These are phyloP conservation scores for Hebeloma cylindrosporum DNA, from an alignment of 768 basidiomycete species.

Conservation along the genomic window DNA sequence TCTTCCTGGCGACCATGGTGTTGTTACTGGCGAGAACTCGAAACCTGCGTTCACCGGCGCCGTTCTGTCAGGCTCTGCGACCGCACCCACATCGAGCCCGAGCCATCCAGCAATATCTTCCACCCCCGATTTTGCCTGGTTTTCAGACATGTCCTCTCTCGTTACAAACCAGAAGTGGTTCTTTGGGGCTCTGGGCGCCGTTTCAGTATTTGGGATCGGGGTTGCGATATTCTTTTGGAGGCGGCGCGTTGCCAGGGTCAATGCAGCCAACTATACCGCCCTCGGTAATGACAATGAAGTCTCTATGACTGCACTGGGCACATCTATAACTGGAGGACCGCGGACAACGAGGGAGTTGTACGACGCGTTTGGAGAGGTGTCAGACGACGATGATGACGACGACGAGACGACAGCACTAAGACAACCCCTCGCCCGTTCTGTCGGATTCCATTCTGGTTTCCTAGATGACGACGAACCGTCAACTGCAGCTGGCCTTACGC, in stretches of 20 bases:
- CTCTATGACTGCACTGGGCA: constrained; percentile 70
- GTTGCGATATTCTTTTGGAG: constrained; percentile 80
- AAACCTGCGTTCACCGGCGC: constrained; percentile 64
- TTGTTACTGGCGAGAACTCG: constrained; percentile 75
- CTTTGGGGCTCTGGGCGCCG: constrained; percentile 79
- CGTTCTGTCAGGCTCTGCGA: constrained; percentile 22
- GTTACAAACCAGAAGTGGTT: constrained; percentile 85
- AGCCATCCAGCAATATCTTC: constrained; percentile 43
- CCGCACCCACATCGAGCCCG: constrained; percentile 28
- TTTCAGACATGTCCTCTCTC: constrained; percentile 73
- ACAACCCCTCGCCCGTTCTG: constrained; percentile 33
- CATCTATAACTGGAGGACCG: constrained; percentile 35
- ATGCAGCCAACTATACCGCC: constrained; percentile 53
- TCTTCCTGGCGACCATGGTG: constrained; percentile 85
- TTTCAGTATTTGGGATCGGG: constrained; percentile 70
- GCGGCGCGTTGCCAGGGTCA: constrained; percentile 48
- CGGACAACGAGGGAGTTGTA: constrained; percentile 85
- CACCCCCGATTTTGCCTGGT: constrained; percentile 83
- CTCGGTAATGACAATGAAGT: constrained; percentile 68
- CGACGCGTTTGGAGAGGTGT: constrained; percentile 92
- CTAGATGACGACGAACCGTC: constrained; percentile 72
- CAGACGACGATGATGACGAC: constrained; percentile 70
- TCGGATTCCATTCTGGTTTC: constrained; percentile 78
- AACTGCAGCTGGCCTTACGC: constrained; percentile 32
- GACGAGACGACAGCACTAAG: constrained; percentile 72